These are phyloP conservation scores for Cucumis hystrix DNA, from an alignment of 306 rosid species.

Conservation along the genomic window DNA sequence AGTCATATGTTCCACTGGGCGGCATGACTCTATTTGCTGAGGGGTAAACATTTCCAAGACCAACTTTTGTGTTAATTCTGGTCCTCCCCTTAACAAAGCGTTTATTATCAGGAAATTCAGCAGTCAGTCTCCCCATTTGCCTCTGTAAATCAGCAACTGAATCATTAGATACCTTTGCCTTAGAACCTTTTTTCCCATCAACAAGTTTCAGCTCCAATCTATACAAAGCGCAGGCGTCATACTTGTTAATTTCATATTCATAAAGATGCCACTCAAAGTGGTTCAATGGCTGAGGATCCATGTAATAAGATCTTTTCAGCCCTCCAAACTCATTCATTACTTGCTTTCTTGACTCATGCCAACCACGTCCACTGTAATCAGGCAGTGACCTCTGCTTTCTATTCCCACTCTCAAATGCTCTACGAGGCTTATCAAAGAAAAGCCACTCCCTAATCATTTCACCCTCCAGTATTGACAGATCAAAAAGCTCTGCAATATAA, in stretches of 20 bases:
- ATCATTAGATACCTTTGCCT: slow-evolving; percentile 52
- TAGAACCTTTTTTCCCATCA: slow-evolving; percentile 85
- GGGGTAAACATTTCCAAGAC: slow-evolving; percentile 47
- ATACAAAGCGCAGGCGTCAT: slow-evolving; percentile 83
- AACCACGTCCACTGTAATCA: slow-evolving; percentile 92
- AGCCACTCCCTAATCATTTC: slow-evolving; percentile 97
- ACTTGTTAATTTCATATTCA: slow-evolving; percentile 89
- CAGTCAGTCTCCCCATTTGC: slow-evolving; percentile 97
- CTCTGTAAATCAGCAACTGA: slow-evolving; percentile 95
- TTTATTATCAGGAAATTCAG: slow-evolving; percentile 86
- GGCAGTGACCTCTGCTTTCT: slow-evolving; percentile 97
- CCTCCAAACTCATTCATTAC: slow-evolving; percentile 89
- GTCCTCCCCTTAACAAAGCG: slow-evolving; percentile 63
- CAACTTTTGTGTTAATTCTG: slow-evolving; percentile 48
- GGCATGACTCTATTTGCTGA: slow-evolving; percentile 38
- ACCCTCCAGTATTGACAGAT: slow-evolving; percentile 79
- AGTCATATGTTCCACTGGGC: slow-evolving; percentile 45
- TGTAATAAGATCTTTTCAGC: slow-evolving; percentile 91
- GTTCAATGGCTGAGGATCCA: slow-evolving; percentile 94
- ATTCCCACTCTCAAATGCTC: slow-evolving; percentile 99
- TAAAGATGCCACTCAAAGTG: slow-evolving; percentile 97
- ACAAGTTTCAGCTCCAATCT: slow-evolving; percentile 86
- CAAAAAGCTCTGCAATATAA: slow-evolving; percentile 62
- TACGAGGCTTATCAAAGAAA: slow-evolving; percentile 93
- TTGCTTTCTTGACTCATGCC: slow-evolving; percentile 99